Evolutionary conservation across 805 yeast species (phyloP).

Genomic region (Cephaloascus albidus): DNA sequence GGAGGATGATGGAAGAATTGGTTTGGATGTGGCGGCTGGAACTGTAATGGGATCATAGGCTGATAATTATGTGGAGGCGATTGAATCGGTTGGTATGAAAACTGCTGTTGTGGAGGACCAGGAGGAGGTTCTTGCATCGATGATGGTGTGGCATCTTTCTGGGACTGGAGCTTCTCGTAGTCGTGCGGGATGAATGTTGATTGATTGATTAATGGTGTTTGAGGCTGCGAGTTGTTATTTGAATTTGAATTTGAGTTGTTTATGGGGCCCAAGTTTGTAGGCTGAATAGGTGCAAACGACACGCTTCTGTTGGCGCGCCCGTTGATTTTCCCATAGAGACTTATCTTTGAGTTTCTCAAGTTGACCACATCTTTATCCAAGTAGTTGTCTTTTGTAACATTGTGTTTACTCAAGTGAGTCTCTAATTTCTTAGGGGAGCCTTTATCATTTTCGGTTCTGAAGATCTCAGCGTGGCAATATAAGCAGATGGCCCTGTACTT

Average conservation of each 20-base stretch:
- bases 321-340: slow-evolving; percentile 2
- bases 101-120: neutral
- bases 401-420: slow-evolving; percentile 10
- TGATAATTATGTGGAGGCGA: neutral
- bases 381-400: slow-evolving; percentile 7
- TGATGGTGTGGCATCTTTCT: neutral
- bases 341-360: slow-evolving; percentile 5
- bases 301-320: neutral
- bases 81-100: neutral
- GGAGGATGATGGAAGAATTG: neutral
- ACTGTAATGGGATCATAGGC: too few species aligned
- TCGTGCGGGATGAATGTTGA: neutral
- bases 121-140: neutral
- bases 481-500: slow-evolving; percentile 10
- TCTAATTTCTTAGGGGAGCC: slow-evolving; percentile 10
- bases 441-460: slow-evolving; percentile 9
- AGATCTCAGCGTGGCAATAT: slow-evolving; percentile 8
- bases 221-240: neutral
- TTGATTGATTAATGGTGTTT: neutral
- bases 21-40: neutral
- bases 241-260: too few species aligned
- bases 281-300: neutral
- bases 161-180: neutral
- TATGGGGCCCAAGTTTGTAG: neutral
- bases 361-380: neutral